Base-by-base conservation (phyloP, 2,329 filamentous ascomycete genomes). In the Fusarium robinianum region DNA sequence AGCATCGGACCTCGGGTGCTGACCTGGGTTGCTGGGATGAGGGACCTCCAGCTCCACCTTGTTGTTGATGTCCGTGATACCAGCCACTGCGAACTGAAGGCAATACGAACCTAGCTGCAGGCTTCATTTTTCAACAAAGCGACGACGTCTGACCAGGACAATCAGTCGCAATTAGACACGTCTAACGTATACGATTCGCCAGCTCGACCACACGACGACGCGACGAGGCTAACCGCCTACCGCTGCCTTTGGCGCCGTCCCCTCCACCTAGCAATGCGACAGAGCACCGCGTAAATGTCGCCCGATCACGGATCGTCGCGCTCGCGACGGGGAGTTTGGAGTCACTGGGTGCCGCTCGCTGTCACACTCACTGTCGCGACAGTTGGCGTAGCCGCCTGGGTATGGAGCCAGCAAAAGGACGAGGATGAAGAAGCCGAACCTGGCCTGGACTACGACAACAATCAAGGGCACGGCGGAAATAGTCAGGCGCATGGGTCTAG, bases 301-400 rank as follows among this genome's bases (percentile, higher is more conserved):
- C 75, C 76, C 78, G 81, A 87, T 73, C 70, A 72, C 61, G 67
- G 72, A 62, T 73, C 78, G 62, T 81, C 81, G 60, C 75, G 78
- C 67, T 77, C 78, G 73, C 76, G 80, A 71, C 75, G 79, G 68
- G 75, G 78, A 65, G 78, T 82, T 57, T 81, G 88, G 72, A 81
- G 85, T 63, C 92, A 95, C 72, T 96, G 91, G 89, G 81, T 96
- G 48, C 92, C 92, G 51, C 78, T 97, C 43, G 85, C 84, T 55
- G 71, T 96, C 54, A 96, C 91, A 35, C 83, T 95, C 46, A 91
- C 90, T 32, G 83, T 95, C 58, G 92, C 92, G 49, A 90, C 91
- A 15, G 84, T 88, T 41, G 90, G 91, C 22, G 72, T 95, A 33
- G 91, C 85, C 38, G 90, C 90, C 44, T 97, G 92, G 92, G 83